Conservation (phyloP, 805 yeast genomes). For the Lachancea sp. region DNA sequence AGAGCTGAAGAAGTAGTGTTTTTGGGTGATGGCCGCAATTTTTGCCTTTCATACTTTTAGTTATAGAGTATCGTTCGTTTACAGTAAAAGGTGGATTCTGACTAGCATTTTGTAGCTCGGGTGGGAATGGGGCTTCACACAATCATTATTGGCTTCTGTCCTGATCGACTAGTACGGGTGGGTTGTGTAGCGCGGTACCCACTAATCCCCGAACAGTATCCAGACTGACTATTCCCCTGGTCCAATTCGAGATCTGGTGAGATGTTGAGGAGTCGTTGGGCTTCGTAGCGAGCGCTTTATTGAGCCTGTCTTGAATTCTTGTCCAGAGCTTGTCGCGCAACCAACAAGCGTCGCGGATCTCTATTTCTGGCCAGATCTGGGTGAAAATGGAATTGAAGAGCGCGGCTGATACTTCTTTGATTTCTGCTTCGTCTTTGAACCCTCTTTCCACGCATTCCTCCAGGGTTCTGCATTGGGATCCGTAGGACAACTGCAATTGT, state of each 20-base stretch:
- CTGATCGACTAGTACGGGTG: background rate
- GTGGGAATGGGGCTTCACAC: no score
- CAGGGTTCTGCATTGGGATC: background rate
- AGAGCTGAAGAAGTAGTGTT: no score
- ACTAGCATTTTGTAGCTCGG: no score
- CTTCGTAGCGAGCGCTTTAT: conserved; percentile 1
- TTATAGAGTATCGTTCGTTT: no score
- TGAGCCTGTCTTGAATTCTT: conserved; percentile 2
- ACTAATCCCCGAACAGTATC: background rate
- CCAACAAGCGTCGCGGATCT: conserved; percentile 7
- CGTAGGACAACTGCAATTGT: conserved; percentile 2
- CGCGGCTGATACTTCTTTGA: conserved; percentile 4
- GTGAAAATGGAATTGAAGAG: background rate
- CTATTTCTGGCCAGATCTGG: conserved; percentile 3
- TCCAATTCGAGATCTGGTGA: conserved; percentile 7
- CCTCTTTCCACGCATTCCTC: conserved; percentile 8
- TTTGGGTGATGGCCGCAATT: no score
- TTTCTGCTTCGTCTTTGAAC: conserved; percentile 4
- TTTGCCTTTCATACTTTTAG: no score
- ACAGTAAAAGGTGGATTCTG: no score
- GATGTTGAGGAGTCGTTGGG: conserved; percentile 6
- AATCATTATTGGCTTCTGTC: no score
- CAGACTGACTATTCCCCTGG: background rate
- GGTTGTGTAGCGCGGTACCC: background rate
- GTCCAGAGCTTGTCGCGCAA: conserved; percentile 3